phyloP scores from a whole-genome alignment of 352 stramenopile genomes.

The Phytopythium ostracodes region DNA sequence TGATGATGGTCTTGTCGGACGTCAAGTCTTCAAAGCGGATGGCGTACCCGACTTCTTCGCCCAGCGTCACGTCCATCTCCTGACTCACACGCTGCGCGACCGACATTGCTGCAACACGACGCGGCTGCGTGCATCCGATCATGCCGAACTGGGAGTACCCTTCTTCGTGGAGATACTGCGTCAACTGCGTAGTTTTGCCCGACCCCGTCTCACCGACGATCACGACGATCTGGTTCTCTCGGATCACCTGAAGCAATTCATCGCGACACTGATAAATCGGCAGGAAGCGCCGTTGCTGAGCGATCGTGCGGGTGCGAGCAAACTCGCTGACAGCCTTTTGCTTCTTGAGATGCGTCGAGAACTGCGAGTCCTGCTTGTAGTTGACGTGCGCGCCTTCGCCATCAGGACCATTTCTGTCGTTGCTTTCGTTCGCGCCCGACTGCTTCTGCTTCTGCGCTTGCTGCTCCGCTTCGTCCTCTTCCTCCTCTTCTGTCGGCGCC shows the following conservation, averaged over 20 bases:
- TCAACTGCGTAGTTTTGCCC: conserved; percentile 98
- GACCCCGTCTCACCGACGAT: conserved; percentile 98
- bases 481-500: conserved; percentile 45
- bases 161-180: conserved; percentile 93
- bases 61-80: conserved; percentile 93
- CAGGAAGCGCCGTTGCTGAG: conserved; percentile 95
- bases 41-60: conserved; percentile 88
- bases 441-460: conserved; percentile 15
- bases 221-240: conserved; percentile 98
- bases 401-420: conserved; percentile 19
- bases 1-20: conserved; percentile 94
- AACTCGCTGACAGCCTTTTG: conserved; percentile 92
- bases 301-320: conserved; percentile 94
- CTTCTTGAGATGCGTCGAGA: conserved; percentile 94
- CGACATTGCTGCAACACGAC: conserved; percentile 98
- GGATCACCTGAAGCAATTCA: conserved; percentile 95
- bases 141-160: conserved; percentile 86
- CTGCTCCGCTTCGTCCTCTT: conserved; percentile 45
- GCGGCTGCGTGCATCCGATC: conserved; percentile 97
- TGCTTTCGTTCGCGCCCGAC: not conserved
- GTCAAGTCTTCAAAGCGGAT: conserved; percentile 96
- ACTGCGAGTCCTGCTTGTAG: conserved; percentile 95
- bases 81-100: conserved; percentile 98
- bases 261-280: conserved; percentile 95
- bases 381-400: conserved; percentile 64